Percentiles rank a stretch among this genome's conserved stretches.
Evolutionary conservation across 805 yeast species (phyloP).

Genomic region (Soucietia sequanensis): DNA sequence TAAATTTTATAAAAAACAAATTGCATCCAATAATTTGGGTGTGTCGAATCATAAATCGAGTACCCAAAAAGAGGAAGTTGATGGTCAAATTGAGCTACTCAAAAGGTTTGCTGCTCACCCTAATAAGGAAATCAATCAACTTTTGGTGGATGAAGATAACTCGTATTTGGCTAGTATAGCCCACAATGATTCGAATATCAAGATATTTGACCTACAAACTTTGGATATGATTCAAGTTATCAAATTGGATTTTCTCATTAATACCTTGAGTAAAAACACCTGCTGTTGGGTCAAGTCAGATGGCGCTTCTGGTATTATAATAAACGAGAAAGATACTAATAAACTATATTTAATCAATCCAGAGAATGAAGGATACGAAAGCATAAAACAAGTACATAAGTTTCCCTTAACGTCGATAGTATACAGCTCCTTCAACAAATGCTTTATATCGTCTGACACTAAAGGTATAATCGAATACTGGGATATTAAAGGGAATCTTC

Average conservation of each 20-base stretch:
- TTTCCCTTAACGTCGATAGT: slow-evolving; percentile 9
- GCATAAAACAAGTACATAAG: slow-evolving; percentile 10
- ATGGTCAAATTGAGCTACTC: slow-evolving; percentile 10
- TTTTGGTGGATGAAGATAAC: slow-evolving; percentile 13
- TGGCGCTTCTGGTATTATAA: background rate
- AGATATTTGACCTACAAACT: slow-evolving; percentile 17
- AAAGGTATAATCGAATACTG: slow-evolving; percentile 23
- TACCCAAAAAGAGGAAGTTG: slow-evolving; percentile 7
- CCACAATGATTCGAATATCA: slow-evolving; percentile 12
- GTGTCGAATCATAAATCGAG: background rate
- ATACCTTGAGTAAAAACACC: slow-evolving; percentile 9
- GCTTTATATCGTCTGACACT: slow-evolving; percentile 18
- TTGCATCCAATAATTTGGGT: background rate
- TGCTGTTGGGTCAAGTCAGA: slow-evolving; percentile 11
- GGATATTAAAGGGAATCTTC: slow-evolving; percentile 9
- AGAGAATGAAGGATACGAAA: slow-evolving; percentile 9
- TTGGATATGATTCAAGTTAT: slow-evolving; percentile 21
- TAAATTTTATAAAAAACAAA: slow-evolving; percentile 17
- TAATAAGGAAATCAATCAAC: slow-evolving; percentile 10
- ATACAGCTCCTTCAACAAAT: slow-evolving; percentile 11
- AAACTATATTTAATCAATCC: slow-evolving; percentile 10
- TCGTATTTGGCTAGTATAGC: slow-evolving; percentile 16
- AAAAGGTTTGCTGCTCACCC: slow-evolving; percentile 18
- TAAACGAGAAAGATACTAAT: slow-evolving; percentile 11
- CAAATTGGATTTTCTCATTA: slow-evolving; percentile 13